Conservation (phyloP, 768 basidiomycete genomes). For the Omphalotus guepiniiformis region DNA sequence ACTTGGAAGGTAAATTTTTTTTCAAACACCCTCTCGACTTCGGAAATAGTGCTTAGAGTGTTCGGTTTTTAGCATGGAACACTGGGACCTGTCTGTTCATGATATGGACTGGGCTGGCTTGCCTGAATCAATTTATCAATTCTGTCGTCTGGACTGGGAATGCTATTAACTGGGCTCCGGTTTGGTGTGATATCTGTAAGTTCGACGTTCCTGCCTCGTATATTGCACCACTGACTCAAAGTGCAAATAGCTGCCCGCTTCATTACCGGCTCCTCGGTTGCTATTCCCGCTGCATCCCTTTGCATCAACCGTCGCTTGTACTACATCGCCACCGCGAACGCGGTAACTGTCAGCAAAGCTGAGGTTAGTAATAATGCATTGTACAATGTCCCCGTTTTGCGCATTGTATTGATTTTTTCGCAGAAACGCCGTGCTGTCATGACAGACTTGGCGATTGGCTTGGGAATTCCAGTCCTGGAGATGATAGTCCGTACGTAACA, state of each 20-base stretch:
- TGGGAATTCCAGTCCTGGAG: slow-evolving; percentile 31
- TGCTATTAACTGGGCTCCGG: slow-evolving; percentile 28
- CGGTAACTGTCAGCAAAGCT: not conserved
- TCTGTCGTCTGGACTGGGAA: slow-evolving; percentile 41
- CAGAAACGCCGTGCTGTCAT: slow-evolving; percentile 30
- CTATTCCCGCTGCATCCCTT: slow-evolving; percentile 10
- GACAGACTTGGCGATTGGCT: slow-evolving; percentile 33
- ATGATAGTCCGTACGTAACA: slow-evolving; percentile 30
- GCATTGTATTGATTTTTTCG: slow-evolving; percentile 21
- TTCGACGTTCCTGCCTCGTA: not conserved
- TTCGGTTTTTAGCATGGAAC: slow-evolving; percentile 28
- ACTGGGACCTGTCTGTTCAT: slow-evolving; percentile 37
- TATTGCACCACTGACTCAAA: slow-evolving; percentile 9
- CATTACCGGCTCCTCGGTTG: not conserved
- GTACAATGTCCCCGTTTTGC: not conserved
- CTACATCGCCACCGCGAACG: not conserved
- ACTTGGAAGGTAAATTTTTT: slow-evolving; percentile 40
- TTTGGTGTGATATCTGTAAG: slow-evolving; percentile 58
- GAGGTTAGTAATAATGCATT: not conserved
- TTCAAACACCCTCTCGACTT: no score
- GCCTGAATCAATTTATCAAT: slow-evolving; percentile 36
- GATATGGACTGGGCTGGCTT: slow-evolving; percentile 31
- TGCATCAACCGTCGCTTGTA: slow-evolving; percentile 19
- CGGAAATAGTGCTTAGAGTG: not conserved
- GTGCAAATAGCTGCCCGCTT: not conserved